Evolutionary conservation across 805 yeast genomes (phyloP).

Genomic region (Lipomyces yamanashiensis): DNA sequence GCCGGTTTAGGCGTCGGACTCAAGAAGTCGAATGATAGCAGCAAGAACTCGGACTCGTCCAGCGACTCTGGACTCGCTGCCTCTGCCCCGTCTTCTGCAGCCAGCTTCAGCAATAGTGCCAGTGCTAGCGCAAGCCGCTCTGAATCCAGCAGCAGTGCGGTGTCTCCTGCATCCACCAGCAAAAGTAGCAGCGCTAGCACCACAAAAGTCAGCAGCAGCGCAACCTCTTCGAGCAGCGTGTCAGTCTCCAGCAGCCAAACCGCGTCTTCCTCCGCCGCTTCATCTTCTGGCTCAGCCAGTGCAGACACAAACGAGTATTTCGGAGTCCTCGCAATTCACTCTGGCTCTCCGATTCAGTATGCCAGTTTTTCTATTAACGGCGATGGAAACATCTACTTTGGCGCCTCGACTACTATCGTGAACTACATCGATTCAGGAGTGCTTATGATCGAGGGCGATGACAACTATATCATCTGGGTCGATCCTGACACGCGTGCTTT

Average conservation of each 20-base stretch:
- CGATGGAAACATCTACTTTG: constrained; percentile 4
- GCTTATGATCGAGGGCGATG: constrained; percentile 2
- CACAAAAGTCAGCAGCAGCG: neutral
- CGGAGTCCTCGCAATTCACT: constrained; percentile 4
- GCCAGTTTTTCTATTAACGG: neutral
- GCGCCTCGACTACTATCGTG: neutral
- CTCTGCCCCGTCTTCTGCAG: neutral
- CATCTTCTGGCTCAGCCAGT: neutral
- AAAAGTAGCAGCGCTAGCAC: neutral
- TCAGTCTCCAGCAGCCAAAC: neutral
- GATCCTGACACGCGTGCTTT: constrained; percentile 3
- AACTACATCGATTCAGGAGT: constrained; percentile 3
- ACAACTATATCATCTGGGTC: constrained; percentile 5
- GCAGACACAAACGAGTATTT: neutral
- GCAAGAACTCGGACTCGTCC: neutral
- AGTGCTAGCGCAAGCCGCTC: too few species aligned
- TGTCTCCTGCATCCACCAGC: neutral
- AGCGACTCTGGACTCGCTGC: neutral
- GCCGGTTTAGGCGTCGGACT: constrained; percentile 13
- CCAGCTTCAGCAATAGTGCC: too few species aligned
- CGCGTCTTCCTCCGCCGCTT: constrained; percentile 8
- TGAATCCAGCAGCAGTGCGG: too few species aligned
- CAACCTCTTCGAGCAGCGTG: neutral
- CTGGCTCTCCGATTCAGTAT: constrained; percentile 13
- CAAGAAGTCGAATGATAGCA: neutral